A percentile compares a stretch with the other conserved stretches of the same genome.
Conservation (phyloP, 2,329 filamentous ascomycete species). For the Chrysoporthe austroafricana region DNA sequence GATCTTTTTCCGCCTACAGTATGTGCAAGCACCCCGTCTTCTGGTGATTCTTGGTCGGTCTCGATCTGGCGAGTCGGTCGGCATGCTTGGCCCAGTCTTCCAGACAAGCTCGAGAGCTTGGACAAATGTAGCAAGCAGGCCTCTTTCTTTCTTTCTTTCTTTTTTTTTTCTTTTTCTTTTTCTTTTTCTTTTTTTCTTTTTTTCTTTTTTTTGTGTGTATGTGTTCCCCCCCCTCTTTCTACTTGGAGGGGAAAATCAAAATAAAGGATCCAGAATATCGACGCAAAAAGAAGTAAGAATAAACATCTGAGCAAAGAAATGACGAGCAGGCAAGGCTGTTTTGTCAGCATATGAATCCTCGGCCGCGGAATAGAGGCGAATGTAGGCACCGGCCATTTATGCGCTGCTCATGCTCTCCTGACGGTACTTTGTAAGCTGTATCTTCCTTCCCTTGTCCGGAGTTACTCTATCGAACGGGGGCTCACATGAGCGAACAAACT, state of each 20-base stretch:
- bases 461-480: neutral
- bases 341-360: neutral
- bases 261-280: neutral
- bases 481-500: no score
- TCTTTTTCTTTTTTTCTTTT: neutral
- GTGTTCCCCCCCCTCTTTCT: neutral
- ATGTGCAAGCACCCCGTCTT: neutral
- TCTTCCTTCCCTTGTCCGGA: neutral
- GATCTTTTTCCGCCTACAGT: neutral
- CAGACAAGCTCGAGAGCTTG: neutral
- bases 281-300: neutral
- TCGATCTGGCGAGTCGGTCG: neutral
- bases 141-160: neutral
- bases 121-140: neutral
- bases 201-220: no score
- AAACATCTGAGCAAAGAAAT: neutral
- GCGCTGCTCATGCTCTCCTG: neutral
- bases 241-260: neutral
- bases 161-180: neutral
- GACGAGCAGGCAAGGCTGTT: neutral
- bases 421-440: neutral
- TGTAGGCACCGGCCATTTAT: neutral
- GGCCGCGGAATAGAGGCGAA: neutral
- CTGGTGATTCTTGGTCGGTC: neutral
- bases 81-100: neutral